phyloP scores from a whole-genome alignment of 495 filamentous ascomycete genomes.

The Viridothelium virens region DNA sequence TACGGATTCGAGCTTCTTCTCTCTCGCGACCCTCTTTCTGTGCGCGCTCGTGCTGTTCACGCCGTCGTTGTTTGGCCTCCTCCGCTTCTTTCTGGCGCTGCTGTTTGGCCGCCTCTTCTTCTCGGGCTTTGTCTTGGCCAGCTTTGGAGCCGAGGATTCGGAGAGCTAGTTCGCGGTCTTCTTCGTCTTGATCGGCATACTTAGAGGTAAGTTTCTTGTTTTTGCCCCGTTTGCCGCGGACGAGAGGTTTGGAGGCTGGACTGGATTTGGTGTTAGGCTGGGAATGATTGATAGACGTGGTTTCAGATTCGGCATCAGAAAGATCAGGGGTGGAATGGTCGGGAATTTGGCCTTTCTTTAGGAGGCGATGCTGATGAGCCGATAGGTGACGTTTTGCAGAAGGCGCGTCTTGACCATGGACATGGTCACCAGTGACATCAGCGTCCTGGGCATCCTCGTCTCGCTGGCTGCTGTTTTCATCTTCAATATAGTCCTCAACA shows the following conservation, averaged over 20 bases:
- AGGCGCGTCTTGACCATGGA: neutral
- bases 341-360: slow-evolving; percentile 41
- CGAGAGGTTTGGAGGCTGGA: slow-evolving; percentile 33
- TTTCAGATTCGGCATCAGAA: slow-evolving; percentile 12
- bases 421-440: neutral
- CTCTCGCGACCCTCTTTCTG: slow-evolving; percentile 52
- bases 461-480: slow-evolving; percentile 12
- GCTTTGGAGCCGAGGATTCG: slow-evolving; percentile 68
- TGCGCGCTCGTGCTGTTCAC: slow-evolving; percentile 68
- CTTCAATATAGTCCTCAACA: slow-evolving; percentile 14
- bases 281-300: neutral
- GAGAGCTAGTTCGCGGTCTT: slow-evolving; percentile 77
- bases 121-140: slow-evolving; percentile 43
- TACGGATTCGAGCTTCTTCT: slow-evolving; percentile 51
- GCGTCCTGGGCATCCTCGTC: slow-evolving; percentile 11
- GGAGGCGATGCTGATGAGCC: slow-evolving; percentile 43
- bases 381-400: slow-evolving; percentile 39
- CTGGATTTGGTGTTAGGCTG: slow-evolving; percentile 5
- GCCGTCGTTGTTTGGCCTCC: slow-evolving; percentile 58
- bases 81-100: slow-evolving; percentile 46
- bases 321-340: slow-evolving; percentile 19
- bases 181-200: slow-evolving; percentile 91
- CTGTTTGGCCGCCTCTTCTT: slow-evolving; percentile 48
- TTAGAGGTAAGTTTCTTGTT: slow-evolving; percentile 81
- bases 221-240: slow-evolving; percentile 77